Evolutionary conservation across 2,329 filamentous ascomycete genomes (phyloP), one percentile per base, ranked within the genome.

Genomic region (Fusarium setosum): DNA sequence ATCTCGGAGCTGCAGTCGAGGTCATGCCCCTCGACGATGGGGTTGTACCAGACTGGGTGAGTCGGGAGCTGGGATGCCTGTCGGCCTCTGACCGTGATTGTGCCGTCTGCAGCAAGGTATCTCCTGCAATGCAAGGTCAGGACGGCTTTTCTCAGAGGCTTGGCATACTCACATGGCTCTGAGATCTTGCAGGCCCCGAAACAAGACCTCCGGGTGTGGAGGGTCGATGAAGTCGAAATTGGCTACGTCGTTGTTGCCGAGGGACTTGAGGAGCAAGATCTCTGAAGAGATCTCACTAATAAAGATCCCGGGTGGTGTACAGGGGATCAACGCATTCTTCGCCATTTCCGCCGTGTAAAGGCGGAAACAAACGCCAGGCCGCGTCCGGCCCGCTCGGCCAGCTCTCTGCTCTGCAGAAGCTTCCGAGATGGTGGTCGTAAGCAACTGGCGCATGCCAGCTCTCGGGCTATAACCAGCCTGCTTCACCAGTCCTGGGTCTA

Each of bases 401-500:
- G 41, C 24, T 31, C 41, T 23, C 7, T 99, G 96, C 72, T 96
- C 96, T 3, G 96, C 96, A 75, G 97, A 94, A 0, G 96, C 95
- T 78, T 97, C 94, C 0, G 94, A 97, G 65, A 98, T 96, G 0
- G 96, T 95, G 0, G 94, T 97, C 5, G 98, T 92, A 31, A 97
- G 91, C 18, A 99, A 83, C 3, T 94, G 93, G 72, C 98, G 94
- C 94, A 99, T 98, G 52, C 95, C 94, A 2, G 97, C 87, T 79
- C 97, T 97, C 1, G 94, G 92, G 74, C 98, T 94, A 74, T 97
- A 98, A 2, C 92, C 41, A 3, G n/a, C 41, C 24, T 29, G 17
- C 24, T 45, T 45, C n/a, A 26, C 41, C 10, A 44, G 41, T 9
- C 41, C 41, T 2, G 41, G 4, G 8, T 31, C 24, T 20, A 13